A percentile compares a stretch with the other conserved stretches of the same genome.
phyloP scores from a whole-genome alignment of 306 rosid genomes.

The Cucurbita maxima region DNA sequence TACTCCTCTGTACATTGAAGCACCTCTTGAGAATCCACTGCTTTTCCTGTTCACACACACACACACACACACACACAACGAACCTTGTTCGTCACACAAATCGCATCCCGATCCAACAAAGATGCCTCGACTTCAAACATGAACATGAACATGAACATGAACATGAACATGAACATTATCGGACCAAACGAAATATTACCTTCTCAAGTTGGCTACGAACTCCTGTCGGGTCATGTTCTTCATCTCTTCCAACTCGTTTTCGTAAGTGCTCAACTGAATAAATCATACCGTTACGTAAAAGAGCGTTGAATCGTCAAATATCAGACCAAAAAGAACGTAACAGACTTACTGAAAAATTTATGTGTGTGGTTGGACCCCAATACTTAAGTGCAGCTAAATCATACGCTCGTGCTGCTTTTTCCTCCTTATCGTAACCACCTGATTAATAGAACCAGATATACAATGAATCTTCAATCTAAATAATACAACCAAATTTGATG shows the following conservation, averaged over 20 bases:
- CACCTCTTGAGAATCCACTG: slow-evolving; percentile 99
- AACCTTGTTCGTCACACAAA: not conserved
- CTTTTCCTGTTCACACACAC: slow-evolving; percentile 50
- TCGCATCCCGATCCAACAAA: not conserved
- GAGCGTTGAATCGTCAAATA: no score
- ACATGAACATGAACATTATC: not conserved
- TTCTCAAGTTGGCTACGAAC: slow-evolving; percentile 94
- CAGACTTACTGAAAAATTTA: slow-evolving; percentile 79
- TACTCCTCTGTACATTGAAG: slow-evolving; percentile 98
- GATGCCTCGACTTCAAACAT: not conserved
- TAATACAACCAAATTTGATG: not conserved
- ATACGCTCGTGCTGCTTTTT: slow-evolving; percentile 93
- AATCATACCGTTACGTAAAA: not conserved
- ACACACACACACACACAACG: not conserved
- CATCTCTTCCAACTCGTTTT: slow-evolving; percentile 90
- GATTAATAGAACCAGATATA: slow-evolving; percentile 12
- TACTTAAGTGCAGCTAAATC: slow-evolving; percentile 97
- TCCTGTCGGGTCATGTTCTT: slow-evolving; percentile 90
- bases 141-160: not conserved
- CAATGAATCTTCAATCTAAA: not conserved
- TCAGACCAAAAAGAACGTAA: not conserved
- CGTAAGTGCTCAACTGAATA: slow-evolving; percentile 65
- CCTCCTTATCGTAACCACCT: slow-evolving; percentile 99
- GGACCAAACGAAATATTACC: slow-evolving; percentile 15
- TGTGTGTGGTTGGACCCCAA: slow-evolving; percentile 98